A percentile compares a stretch with the other conserved stretches of the same genome.
Evolutionary conservation across 192 early-diverging fungal genomes (phyloP).

Genomic region (Fimicolochytrium jonesii): DNA sequence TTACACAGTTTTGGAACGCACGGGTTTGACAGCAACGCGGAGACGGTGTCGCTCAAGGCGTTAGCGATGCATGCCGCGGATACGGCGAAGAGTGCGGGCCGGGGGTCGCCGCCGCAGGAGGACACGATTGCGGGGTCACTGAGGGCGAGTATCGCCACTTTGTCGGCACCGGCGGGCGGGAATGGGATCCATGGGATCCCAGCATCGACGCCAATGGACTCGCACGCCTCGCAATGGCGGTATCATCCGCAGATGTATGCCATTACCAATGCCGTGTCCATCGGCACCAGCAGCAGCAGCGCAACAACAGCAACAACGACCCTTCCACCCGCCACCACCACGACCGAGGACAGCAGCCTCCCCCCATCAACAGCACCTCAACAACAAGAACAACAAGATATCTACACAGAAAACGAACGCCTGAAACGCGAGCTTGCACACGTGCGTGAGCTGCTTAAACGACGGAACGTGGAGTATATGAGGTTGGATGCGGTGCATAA

Average conservation of each 20-base stretch:
- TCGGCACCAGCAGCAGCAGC: slow-evolving; percentile 15
- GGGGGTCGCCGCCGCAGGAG: no score
- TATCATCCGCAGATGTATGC: neutral
- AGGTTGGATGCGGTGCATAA: slow-evolving; percentile 30
- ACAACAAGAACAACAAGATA: neutral
- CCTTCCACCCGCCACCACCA: neutral
- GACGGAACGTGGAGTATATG: slow-evolving; percentile 21
- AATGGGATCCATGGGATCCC: no score
- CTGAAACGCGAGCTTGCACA: slow-evolving; percentile 3
- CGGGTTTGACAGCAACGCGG: neutral
- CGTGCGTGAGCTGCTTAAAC: slow-evolving; percentile 4
- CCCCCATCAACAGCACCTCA: neutral
- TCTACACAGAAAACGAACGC: no score
- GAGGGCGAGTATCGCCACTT: no score
- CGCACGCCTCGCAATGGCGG: slow-evolving; percentile 4
- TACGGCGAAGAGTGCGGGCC: no score
- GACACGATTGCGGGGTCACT: no score
- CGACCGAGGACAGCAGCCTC: neutral
- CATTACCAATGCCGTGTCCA: slow-evolving; percentile 10
- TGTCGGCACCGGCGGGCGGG: no score
- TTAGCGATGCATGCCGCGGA: no score
- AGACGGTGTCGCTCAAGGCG: no score
- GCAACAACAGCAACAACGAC: slow-evolving; percentile 4
- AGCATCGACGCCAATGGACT: no score
- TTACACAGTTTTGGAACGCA: no score